Conservation (phyloP, 1,284 basidiomycete genomes). For the Boletus smithii region DNA sequence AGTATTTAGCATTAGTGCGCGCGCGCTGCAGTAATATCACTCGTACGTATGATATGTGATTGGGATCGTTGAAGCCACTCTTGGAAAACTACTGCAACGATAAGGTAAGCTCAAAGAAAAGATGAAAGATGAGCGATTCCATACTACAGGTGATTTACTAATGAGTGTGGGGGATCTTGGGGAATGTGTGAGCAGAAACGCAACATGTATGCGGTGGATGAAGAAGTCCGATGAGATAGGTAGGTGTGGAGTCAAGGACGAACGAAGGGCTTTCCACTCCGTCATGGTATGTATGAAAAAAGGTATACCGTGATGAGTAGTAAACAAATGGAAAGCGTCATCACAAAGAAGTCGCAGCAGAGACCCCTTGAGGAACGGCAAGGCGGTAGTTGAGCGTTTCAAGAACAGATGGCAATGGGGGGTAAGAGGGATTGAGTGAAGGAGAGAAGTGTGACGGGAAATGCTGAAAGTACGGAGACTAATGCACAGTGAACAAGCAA, state of each 20-base stretch:
- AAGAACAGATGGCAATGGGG: constrained; percentile 8
- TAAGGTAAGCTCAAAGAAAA: constrained; percentile 24
- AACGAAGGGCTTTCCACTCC: constrained; percentile 22
- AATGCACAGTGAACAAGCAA: constrained; percentile 26
- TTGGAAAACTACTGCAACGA: constrained; percentile 18
- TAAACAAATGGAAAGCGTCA: constrained; percentile 10
- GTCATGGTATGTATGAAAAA: constrained; percentile 22
- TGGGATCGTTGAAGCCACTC: constrained; percentile 7
- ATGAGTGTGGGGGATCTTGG: constrained; percentile 23
- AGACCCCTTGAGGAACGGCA: no score
- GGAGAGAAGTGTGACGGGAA: constrained; percentile 10
- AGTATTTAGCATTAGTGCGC: not conserved
- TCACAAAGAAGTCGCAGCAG: constrained; percentile 11
- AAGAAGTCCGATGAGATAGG: constrained; percentile 19
- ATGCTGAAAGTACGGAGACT: constrained; percentile 16
- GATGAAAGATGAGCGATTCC: constrained; percentile 21
- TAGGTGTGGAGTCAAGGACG: constrained; percentile 13
- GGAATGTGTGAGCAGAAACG: constrained; percentile 11
- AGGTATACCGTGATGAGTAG: constrained; percentile 26
- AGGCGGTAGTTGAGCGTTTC: constrained; percentile 14
- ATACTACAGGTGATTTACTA: constrained; percentile 28
- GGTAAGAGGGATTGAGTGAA: constrained; percentile 2
- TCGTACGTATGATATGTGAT: constrained; percentile 18
- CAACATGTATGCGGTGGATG: constrained; percentile 10
- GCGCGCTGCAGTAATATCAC: constrained; percentile 4